Percentiles rank a stretch among this genome's conserved stretches.
Evolutionary conservation across 805 yeast genomes (phyloP).

Genomic region (Ascoidea tarda): DNA sequence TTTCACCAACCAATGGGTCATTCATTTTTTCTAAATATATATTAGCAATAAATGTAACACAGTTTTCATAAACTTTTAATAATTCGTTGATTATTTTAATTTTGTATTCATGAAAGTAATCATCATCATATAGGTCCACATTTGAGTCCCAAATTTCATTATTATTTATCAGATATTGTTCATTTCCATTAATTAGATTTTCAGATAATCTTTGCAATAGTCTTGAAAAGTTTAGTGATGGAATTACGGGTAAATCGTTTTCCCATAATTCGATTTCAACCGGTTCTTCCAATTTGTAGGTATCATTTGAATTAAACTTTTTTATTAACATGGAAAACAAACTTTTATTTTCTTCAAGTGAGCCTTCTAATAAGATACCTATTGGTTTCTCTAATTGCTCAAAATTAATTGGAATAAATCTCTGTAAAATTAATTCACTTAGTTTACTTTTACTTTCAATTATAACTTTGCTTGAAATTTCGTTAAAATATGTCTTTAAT

Average conservation of each 20-base stretch:
- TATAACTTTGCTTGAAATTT: background rate
- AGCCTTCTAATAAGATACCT: background rate
- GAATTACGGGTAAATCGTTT: conserved; percentile 5
- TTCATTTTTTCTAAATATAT: background rate
- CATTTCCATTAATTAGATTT: background rate
- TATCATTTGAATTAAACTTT: background rate
- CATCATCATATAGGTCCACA: conserved; percentile 1
- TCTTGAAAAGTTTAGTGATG: conserved; percentile 4
- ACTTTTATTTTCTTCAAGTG: background rate
- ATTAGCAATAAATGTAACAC: background rate
- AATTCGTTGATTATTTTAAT: background rate
- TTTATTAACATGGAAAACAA: background rate
- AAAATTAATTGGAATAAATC: background rate
- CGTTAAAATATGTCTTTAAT: background rate
- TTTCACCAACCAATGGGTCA: background rate
- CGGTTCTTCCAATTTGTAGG: background rate
- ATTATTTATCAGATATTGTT: background rate
- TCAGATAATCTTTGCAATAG: conserved; percentile 1
- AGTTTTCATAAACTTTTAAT: background rate
- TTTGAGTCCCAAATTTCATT: background rate
- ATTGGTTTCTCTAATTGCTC: background rate
- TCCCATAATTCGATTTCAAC: conserved; percentile 8
- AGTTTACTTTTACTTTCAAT: background rate
- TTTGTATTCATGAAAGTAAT: background rate
- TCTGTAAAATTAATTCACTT: background rate